Evolutionary conservation across 2,329 filamentous ascomycete species (phyloP).

Genomic region (Diaporthe ampelina): DNA sequence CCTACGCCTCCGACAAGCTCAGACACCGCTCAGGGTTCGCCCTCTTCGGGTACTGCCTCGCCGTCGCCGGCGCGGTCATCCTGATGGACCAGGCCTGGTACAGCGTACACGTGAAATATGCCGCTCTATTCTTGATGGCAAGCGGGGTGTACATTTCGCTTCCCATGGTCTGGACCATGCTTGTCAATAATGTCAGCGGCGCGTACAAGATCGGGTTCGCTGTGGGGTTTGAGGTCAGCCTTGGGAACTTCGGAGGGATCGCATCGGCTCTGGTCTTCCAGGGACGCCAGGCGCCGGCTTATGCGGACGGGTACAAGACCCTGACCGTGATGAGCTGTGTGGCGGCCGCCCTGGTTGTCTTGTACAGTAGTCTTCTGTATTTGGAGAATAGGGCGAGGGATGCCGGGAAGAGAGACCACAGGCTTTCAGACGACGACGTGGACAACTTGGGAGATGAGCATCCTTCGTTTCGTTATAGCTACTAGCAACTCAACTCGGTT

Average conservation of each 20-base stretch:
- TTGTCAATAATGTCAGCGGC: constrained; percentile 20
- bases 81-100: constrained; percentile 10
- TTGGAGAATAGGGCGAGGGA: constrained; percentile 14
- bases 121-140: constrained; percentile 18
- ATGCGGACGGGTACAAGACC: constrained; percentile 10
- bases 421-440: constrained; percentile 4
- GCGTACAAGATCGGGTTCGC: constrained; percentile 18
- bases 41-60: constrained; percentile 11
- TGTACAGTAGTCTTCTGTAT: constrained; percentile 5
- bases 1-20: constrained; percentile 15
- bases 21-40: constrained; percentile 1
- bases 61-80: constrained; percentile 1
- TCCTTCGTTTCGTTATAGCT: constrained; percentile 15
- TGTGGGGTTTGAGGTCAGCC: constrained; percentile 10
- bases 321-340: constrained; percentile 12
- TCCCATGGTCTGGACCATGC: constrained; percentile 16
- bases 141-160: background rate
- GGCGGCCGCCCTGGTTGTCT: constrained; percentile 1
- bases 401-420: constrained; percentile 10
- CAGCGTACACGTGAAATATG: background rate
- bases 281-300: constrained; percentile 7
- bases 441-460: constrained; percentile 8
- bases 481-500: background rate
- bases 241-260: constrained; percentile 17
- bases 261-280: constrained; percentile 9